Evolutionary conservation across 306 rosid species (phyloP), one percentile per base, ranked within the genome.

Genomic region (Malus fusca): DNA sequence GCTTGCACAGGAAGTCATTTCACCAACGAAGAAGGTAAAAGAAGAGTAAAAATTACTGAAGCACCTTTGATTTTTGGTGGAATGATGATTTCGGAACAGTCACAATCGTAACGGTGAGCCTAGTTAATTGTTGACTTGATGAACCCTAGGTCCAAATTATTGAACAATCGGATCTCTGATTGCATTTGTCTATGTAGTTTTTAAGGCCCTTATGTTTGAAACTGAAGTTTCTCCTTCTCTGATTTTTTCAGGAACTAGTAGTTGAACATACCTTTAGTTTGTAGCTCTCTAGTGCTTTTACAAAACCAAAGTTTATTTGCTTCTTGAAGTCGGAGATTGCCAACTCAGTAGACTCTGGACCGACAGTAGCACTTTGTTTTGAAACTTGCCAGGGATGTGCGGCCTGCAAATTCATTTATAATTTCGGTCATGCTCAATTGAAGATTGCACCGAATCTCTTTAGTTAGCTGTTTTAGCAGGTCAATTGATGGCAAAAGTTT

Each of bases 161-260:
- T 19, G 28, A 19, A 46, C 11, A 7, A 43, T 61, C 43, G 12
- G 4, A 61, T 74, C 21, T 22, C 66, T 74, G 22, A 19, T 43
- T 43, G 21, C 22, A 7, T 43, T 62, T 62, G 46, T 43, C 44
- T 61, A 19, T 61, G 11, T 59, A 25, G 25, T 22, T 10, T 63
- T 33, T 7, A 28, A 44, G 19, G 21, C 44, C 19, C 26, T 35
- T 66, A 11, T 58, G 11, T 48, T 17, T 51, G 44, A 11, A 15
- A 9, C n/a, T 46, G 30, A 42, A 64, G 21, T 44, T 62, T 68
- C 40, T 56, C 22, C 79, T 26, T 43, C 14, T 73, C 52, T 75
- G n/a, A 33, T 78, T 51, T 68, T 68, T 61, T 42, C 78, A 86
- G 89, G 90, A 79, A 78, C 76, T 83, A 82, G 62, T 48, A 52